Evolutionary conservation across 768 basidiomycete genomes (phyloP).

Genomic region (Collybia sordida): DNA sequence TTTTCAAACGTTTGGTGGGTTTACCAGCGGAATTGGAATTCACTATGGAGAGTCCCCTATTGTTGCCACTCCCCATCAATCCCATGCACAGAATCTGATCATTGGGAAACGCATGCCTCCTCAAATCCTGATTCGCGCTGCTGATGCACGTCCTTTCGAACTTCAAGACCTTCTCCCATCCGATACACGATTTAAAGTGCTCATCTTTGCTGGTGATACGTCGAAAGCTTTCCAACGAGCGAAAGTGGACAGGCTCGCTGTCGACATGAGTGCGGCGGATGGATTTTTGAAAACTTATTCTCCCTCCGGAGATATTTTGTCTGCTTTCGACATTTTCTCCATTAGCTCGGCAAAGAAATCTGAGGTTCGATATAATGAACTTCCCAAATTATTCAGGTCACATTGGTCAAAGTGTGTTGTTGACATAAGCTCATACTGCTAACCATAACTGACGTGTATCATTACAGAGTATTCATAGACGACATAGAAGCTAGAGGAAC

Average conservation of each 20-base stretch:
- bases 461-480: slow-evolving; percentile 57
- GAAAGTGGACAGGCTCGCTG: slow-evolving; percentile 30
- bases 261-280: slow-evolving; percentile 23
- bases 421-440: neutral
- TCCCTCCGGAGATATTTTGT: slow-evolving; percentile 24
- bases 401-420: slow-evolving; percentile 61
- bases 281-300: slow-evolving; percentile 30
- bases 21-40: slow-evolving; percentile 56
- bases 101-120: slow-evolving; percentile 56
- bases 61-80: slow-evolving; percentile 34
- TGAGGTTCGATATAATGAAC: slow-evolving; percentile 39
- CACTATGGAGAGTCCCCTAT: slow-evolving; percentile 51
- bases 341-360: slow-evolving; percentile 38
- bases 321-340: slow-evolving; percentile 42
- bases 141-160: slow-evolving; percentile 49
- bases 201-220: slow-evolving; percentile 53
- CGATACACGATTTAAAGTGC: slow-evolving; percentile 53
- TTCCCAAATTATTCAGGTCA: slow-evolving; percentile 45
- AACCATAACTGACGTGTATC: too few species aligned
- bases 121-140: slow-evolving; percentile 46
- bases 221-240: slow-evolving; percentile 24
- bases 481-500: slow-evolving; percentile 43
- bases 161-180: slow-evolving; percentile 54
- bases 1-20: slow-evolving; percentile 53
- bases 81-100: slow-evolving; percentile 36